Percentiles rank a stretch among this genome's conserved stretches.
These are phyloP conservation scores for Candida incommunis DNA, from an alignment of 805 yeast species.

Conservation along the genomic window DNA sequence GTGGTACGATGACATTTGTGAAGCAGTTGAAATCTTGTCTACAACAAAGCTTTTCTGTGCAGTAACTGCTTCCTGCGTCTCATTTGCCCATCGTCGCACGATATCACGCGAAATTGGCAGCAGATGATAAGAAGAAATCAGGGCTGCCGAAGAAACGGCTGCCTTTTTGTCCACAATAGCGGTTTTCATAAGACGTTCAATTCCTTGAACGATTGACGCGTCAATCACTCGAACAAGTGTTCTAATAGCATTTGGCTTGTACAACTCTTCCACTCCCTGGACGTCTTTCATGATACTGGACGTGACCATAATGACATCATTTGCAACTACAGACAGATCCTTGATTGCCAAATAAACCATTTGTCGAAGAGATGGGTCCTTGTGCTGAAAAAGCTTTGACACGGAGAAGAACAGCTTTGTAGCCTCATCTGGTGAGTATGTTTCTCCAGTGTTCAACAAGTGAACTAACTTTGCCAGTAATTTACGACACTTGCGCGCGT, in stretches of 20 bases:
- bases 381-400: slow-evolving; percentile 89
- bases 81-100: slow-evolving; percentile 87
- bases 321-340: slow-evolving; percentile 71
- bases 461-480: slow-evolving; percentile 73
- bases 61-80: slow-evolving; percentile 79
- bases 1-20: slow-evolving; percentile 87
- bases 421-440: slow-evolving; percentile 77
- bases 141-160: slow-evolving; percentile 81
- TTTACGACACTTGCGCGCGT: slow-evolving; percentile 73
- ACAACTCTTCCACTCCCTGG: slow-evolving; percentile 68
- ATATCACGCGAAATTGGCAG: slow-evolving; percentile 83
- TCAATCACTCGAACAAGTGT: slow-evolving; percentile 84
- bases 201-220: slow-evolving; percentile 70
- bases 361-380: slow-evolving; percentile 75
- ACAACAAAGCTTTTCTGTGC: slow-evolving; percentile 31
- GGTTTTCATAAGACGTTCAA: slow-evolving; percentile 83
- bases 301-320: slow-evolving; percentile 93
- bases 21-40: slow-evolving; percentile 40
- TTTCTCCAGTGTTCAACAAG: slow-evolving; percentile 72
- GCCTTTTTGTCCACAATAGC: slow-evolving; percentile 88
- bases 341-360: slow-evolving; percentile 88
- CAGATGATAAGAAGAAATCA: slow-evolving; percentile 80
- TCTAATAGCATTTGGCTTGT: slow-evolving; percentile 90
- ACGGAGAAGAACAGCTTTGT: slow-evolving; percentile 87
- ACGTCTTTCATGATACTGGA: slow-evolving; percentile 97